Evolutionary conservation across 192 early-diverging fungal species (phyloP).

Genomic region (Pecoramyces ruminantium): DNA sequence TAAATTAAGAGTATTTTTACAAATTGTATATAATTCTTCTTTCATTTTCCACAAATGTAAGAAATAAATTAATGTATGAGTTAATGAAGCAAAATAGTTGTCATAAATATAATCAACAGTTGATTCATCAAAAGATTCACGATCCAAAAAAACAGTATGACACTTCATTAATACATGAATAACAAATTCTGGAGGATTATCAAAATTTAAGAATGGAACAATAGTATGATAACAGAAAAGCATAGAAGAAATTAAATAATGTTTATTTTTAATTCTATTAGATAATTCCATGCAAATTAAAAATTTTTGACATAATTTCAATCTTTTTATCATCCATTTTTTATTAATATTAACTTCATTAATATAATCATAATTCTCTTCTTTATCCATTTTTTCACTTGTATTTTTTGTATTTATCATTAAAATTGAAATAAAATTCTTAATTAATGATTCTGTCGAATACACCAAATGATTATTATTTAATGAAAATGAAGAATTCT

Average conservation of each 20-base stretch:
- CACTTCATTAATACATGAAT: background rate
- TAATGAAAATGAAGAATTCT: background rate
- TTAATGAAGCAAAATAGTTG: background rate
- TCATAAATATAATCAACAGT: background rate
- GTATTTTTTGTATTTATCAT: background rate
- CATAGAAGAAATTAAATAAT: background rate
- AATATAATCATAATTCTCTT: background rate
- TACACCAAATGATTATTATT: background rate
- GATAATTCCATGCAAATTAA: background rate
- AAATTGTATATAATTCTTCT: background rate
- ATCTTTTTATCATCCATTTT: background rate
- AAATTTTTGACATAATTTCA: background rate
- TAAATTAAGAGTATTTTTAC: background rate
- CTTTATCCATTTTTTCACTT: background rate
- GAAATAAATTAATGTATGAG: background rate
- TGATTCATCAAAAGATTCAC: background rate
- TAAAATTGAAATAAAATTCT: background rate
- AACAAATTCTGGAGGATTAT: background rate
- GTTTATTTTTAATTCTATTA: background rate
- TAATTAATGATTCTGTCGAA: background rate
- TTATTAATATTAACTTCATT: background rate
- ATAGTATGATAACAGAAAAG: background rate
- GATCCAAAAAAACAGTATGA: background rate
- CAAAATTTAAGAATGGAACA: background rate
- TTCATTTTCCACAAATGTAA: background rate